These are phyloP conservation scores for Butyriboletus loyo DNA, from an alignment of 768 basidiomycete genomes.

Conservation along the genomic window DNA sequence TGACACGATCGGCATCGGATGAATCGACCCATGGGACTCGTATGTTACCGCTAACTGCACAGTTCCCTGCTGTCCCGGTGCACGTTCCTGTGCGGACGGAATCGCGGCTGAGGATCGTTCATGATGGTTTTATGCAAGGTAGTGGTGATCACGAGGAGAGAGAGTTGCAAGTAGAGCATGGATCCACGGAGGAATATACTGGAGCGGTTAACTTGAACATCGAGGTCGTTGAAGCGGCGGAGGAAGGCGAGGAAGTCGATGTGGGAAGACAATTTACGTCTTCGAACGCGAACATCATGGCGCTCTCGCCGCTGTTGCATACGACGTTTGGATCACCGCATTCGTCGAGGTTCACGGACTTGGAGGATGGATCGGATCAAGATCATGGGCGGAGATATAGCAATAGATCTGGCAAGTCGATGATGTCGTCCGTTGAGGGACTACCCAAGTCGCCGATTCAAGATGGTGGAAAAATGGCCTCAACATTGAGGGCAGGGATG, in stretches of 20 bases:
- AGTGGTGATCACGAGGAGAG: slow-evolving; percentile 17
- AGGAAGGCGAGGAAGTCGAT: slow-evolving; percentile 13
- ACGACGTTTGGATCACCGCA: slow-evolving; percentile 41
- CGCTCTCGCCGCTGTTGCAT: slow-evolving; percentile 39
- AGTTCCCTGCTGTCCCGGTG: slow-evolving; percentile 32
- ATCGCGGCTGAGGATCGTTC: slow-evolving; percentile 29
- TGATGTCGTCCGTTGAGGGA: slow-evolving; percentile 14
- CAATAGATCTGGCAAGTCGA: slow-evolving; percentile 15
- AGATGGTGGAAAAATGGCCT: slow-evolving; percentile 19
- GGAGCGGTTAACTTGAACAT: slow-evolving; percentile 7
- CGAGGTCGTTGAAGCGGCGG: slow-evolving; percentile 10
- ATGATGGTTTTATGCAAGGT: slow-evolving; percentile 23
- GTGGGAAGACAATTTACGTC: neutral
- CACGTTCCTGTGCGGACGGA: slow-evolving; percentile 32
- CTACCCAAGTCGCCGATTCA: slow-evolving; percentile 5
- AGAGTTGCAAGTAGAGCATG: slow-evolving; percentile 19
- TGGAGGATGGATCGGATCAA: slow-evolving; percentile 28
- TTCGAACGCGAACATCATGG: neutral
- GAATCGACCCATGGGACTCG: slow-evolving; percentile 20
- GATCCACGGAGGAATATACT: slow-evolving; percentile 11
- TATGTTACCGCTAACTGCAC: slow-evolving; percentile 24
- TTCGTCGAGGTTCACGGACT: slow-evolving; percentile 30
- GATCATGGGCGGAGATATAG: slow-evolving; percentile 17
- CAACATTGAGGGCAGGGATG: slow-evolving; percentile 15
- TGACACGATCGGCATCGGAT: slow-evolving; percentile 22